Evolutionary conservation across 108 stramenopile species (phyloP), one percentile per base, ranked within the genome.

Genomic region (Fragilariopsis cylindrus): DNA sequence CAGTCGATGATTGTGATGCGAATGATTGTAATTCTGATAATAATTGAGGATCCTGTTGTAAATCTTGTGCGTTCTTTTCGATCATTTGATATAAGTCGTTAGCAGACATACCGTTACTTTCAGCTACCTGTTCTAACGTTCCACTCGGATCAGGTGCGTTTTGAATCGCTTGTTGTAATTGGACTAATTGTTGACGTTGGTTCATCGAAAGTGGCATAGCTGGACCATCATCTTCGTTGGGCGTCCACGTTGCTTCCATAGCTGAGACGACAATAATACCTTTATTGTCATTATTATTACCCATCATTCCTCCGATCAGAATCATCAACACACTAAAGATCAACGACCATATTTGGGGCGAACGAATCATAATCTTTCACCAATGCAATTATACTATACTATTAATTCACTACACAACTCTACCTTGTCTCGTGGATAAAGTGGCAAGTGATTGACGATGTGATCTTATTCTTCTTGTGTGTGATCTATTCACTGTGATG

Each of bases 171-270:
- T 83, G 68, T 16, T 90, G 88, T 8, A 94, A 76, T 63, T 92
- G 83, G 12, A 88, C 70, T 53, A 94, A 77, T 72, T 90, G 90
- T 46, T 88, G 72, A 4, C 93, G 80, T 63, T 91, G 87, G 1
- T 69, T 69, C 57, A 72, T 55, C 5, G 81, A 82, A 7, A 84
- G 69, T 11, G 91, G 91, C 48, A 92, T 78, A 5, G 91, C 82
- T 9, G 67, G 67, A 15, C 85, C 87, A 48, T 54, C 66, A 13
- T 84, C 69, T n/a, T 81, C 84, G 48, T 79, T 79, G 49, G 78
- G 67, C 12, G 69, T 74, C 78, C 72, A 79, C 42, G 71, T 41
- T 40, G 50, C 70, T 71, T 71, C 55, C 49, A 50, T 52, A 41
- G 48, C 67, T 5, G 67, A 47, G 18, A 19, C 19, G 18, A 65